Evolutionary conservation across 2,329 filamentous ascomycete genomes (phyloP).

Genomic region (Trichophyton rubrum): DNA sequence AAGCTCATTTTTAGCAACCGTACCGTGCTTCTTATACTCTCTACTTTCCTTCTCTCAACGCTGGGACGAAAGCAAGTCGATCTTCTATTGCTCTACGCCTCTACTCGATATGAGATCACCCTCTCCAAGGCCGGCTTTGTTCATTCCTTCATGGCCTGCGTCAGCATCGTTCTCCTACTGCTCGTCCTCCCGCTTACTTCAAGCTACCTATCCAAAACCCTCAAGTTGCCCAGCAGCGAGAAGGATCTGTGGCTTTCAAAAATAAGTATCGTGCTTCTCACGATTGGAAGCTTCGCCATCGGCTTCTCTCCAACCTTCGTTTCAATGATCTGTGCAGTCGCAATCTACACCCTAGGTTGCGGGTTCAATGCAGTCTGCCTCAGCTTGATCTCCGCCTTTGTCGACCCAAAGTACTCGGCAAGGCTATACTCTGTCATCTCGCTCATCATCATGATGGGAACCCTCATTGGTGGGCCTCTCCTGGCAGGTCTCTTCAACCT

Average conservation of each 20-base stretch:
- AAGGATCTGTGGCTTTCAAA: slow-evolving; percentile 38
- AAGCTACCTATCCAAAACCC: slow-evolving; percentile 21
- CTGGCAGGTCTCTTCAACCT: slow-evolving; percentile 36
- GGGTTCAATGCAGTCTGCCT: slow-evolving; percentile 38
- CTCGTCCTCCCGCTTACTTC: slow-evolving; percentile 34
- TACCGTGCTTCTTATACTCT: slow-evolving; percentile 32
- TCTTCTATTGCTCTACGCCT: slow-evolving; percentile 41
- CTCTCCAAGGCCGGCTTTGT: slow-evolving; percentile 34
- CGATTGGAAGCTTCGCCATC: slow-evolving; percentile 35
- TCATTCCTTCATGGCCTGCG: slow-evolving; percentile 35
- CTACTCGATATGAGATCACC: slow-evolving; percentile 39
- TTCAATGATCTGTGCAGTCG: slow-evolving; percentile 33
- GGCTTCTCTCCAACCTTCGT: slow-evolving; percentile 34
- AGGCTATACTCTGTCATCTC: slow-evolving; percentile 39
- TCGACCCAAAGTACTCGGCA: slow-evolving; percentile 37
- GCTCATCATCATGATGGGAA: slow-evolving; percentile 37
- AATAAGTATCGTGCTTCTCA: slow-evolving; percentile 33
- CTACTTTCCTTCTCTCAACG: slow-evolving; percentile 38
- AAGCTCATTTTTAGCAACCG: slow-evolving; percentile 25
- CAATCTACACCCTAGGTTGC: slow-evolving; percentile 38
- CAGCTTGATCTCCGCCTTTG: slow-evolving; percentile 36
- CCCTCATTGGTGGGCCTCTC: slow-evolving; percentile 36
- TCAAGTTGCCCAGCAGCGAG: slow-evolving; percentile 22
- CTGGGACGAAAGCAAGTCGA: slow-evolving; percentile 36
- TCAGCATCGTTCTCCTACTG: slow-evolving; percentile 38